Evolutionary conservation across 345 rosid species (phyloP).

Genomic region (Eutrema japonicum): DNA sequence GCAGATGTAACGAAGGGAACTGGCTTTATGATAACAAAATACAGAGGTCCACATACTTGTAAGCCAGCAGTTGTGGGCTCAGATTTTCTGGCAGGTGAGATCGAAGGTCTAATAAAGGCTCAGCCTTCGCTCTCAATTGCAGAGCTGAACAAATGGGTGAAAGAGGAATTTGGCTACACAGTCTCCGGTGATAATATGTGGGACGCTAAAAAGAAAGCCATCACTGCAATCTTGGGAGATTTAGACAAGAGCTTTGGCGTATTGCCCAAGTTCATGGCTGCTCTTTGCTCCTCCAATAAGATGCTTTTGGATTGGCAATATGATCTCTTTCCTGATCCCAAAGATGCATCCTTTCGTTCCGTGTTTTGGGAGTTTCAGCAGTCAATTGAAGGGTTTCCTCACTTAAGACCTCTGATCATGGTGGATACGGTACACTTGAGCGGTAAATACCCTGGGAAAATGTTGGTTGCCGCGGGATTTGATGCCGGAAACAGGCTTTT

Average conservation of each 20-base stretch:
- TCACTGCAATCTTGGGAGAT: slow-evolving; percentile 11
- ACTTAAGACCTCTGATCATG: not conserved
- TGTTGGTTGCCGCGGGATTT: slow-evolving; percentile 14
- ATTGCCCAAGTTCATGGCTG: slow-evolving; percentile 28
- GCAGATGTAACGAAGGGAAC: too few species aligned
- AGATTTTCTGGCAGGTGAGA: too few species aligned
- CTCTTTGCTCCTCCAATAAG: slow-evolving; percentile 1
- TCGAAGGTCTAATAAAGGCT: not conserved
- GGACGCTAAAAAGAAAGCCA: slow-evolving; percentile 21
- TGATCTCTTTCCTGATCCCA: not conserved
- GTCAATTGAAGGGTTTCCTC: slow-evolving; percentile 14
- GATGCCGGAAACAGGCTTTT: slow-evolving; percentile 3
- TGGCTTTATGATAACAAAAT: too few species aligned
- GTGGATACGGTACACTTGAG: not conserved
- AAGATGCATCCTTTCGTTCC: slow-evolving; percentile 3
- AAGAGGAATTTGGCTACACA: slow-evolving; percentile 12
- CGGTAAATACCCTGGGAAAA: not conserved
- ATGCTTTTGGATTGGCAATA: slow-evolving; percentile 13
- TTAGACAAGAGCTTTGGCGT: slow-evolving; percentile 17
- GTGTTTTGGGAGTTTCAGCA: slow-evolving; percentile 27
- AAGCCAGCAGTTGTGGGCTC: too few species aligned
- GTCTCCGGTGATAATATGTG: not conserved
- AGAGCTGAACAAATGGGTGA: not conserved
- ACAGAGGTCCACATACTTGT: too few species aligned
- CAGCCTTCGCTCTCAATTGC: not conserved